Percentiles rank a stretch among this genome's conserved stretches.
Conservation (phyloP, 306 rosid species). For the Trifolium subterraneum region DNA sequence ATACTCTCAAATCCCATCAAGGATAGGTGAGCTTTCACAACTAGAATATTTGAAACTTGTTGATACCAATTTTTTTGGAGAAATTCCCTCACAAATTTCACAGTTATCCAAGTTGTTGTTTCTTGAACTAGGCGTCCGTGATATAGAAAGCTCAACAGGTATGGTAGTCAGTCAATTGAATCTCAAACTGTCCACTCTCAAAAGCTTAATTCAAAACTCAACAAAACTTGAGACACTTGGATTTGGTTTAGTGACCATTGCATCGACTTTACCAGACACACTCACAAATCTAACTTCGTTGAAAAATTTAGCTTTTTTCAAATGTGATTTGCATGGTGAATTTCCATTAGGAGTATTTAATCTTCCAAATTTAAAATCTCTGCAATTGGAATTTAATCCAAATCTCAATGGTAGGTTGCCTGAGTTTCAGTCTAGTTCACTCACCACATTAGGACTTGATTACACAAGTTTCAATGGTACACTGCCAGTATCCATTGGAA, state of each 20-base stretch:
- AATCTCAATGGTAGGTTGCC: slow-evolving; percentile 47
- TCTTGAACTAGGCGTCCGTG: background rate
- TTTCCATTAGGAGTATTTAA: slow-evolving; percentile 41
- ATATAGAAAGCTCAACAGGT: too few relatives aligned
- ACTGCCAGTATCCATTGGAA: slow-evolving; percentile 43
- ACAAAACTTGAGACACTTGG: too few relatives aligned
- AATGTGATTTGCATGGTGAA: too few relatives aligned
- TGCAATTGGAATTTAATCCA: background rate
- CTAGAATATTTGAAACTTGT: background rate
- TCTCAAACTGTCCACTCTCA: too few relatives aligned
- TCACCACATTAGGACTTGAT: background rate
- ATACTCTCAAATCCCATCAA: slow-evolving; percentile 44
- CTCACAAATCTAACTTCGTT: too few relatives aligned
- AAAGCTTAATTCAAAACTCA: too few relatives aligned
- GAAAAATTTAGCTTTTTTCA: too few relatives aligned
- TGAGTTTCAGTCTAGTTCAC: slow-evolving; percentile 30
- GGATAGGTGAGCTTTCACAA: slow-evolving; percentile 27
- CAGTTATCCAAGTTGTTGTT: slow-evolving; percentile 21
- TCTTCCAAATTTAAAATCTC: slow-evolving; percentile 32
- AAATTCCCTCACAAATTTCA: slow-evolving; percentile 31
- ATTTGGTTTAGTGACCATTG: too few relatives aligned
- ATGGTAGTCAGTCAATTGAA: too few relatives aligned
- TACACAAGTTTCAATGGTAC: slow-evolving; percentile 34
- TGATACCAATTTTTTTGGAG: slow-evolving; percentile 13
- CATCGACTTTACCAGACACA: too few relatives aligned